Conservation (phyloP, 306 rosid genomes). For the Vigna nakashimae region DNA sequence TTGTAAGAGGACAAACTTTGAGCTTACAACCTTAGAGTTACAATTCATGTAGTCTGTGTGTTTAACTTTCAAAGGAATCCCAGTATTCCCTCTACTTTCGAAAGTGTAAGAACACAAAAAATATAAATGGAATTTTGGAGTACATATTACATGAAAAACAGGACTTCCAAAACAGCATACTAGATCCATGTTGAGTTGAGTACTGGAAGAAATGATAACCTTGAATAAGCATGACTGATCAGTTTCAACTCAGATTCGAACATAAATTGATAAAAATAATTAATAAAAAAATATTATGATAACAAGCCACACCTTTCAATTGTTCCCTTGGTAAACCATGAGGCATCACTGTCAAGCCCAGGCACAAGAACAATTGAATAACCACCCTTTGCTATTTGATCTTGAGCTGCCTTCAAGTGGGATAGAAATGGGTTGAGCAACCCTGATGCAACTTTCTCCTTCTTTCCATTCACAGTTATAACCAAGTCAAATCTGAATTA, state of each 20-base stretch:
- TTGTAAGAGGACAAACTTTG: conserved; percentile 24
- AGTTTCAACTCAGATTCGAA: conserved; percentile 36
- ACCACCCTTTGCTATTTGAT: conserved; percentile 91
- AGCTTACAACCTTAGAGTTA: conserved; percentile 35
- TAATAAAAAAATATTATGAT: not conserved
- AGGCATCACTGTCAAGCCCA: conserved; percentile 51
- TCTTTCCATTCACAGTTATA: conserved; percentile 82
- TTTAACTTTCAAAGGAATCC: conserved; percentile 25
- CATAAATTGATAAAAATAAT: conserved; percentile 17
- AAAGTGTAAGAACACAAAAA: conserved; percentile 31
- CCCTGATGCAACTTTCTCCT: conserved; percentile 88
- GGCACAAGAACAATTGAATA: conserved; percentile 88
- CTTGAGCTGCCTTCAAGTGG: conserved; percentile 90
- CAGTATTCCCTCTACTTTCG: conserved; percentile 29
- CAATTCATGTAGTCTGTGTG: conserved; percentile 13
- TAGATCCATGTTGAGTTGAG: conserved; percentile 15
- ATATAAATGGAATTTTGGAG: conserved; percentile 15
- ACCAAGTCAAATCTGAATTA: conserved; percentile 82
- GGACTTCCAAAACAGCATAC: conserved; percentile 20
- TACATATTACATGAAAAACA: conserved; percentile 19
- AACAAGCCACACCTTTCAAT: conserved; percentile 68
- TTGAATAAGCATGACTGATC: conserved; percentile 23
- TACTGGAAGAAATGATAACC: conserved; percentile 30
- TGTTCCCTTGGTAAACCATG: conserved; percentile 89
- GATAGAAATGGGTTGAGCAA: conserved; percentile 85